Evolutionary conservation across 176 grass and related monocot genomes (phyloP), one percentile per base, ranked within the genome.

Genomic region (Triticum urartu): DNA sequence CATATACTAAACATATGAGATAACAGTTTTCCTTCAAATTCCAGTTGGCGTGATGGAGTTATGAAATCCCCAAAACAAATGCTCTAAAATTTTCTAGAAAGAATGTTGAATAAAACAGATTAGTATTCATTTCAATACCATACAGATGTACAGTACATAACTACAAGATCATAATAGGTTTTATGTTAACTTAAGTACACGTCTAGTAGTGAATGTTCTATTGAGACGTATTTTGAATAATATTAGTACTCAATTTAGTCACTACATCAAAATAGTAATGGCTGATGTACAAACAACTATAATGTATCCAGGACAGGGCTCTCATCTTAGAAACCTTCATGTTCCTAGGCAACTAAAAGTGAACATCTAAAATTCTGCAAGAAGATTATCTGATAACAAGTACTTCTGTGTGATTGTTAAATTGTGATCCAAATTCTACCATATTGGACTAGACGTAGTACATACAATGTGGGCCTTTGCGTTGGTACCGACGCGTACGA

Each of bases 161-260:
- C 42, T 45, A 64, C 35, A 74, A 9, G 7, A 65, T 74, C 26
- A 74, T 35, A 36, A 35, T 28, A 26, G 21, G 30, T 26, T 66
- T 9, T 62, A 68, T 45, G 20, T 58, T 25, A 79, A 70, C 70
- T 54, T 58, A 38, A 39, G 47, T 70, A 72, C 20, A 83, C 9
- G 13, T 35, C 30, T 36, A 10, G 32, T n/a, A 68, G 9, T 9
- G 20, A 7, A 68, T 10, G 11, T 68, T 58, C 48, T 30, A 4
- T 54, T 35, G 22, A 67, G 58, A 59, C 12, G 38, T 52, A 83
- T 58, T 39, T 4, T 34, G 32, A 58, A 71, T n/a, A 83, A 25
- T 18, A 34, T 56, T 82, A 82, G 4, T 85, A 77, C 43, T 26
- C 60, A 66, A 65, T 13, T 75, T 64, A 75, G 21, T 62, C 17